Evolutionary conservation across 129 eudicot genomes (phyloP).

Genomic region (Arctium minus): DNA sequence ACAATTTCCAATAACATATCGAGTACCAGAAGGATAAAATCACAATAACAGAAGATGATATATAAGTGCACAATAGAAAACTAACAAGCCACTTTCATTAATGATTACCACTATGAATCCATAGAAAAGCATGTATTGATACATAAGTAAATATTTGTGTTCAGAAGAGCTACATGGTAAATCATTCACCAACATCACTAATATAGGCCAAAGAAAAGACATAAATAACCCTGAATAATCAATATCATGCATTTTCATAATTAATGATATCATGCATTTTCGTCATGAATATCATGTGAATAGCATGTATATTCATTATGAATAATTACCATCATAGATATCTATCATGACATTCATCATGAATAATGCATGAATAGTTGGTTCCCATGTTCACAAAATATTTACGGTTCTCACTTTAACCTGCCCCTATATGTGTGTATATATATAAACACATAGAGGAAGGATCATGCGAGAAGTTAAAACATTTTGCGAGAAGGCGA

Average conservation of each 20-base stretch:
- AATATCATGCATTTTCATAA: no score
- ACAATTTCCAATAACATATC: background rate
- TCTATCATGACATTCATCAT: background rate
- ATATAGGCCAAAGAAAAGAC: background rate
- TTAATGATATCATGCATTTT: no score
- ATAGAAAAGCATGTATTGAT: constrained; percentile 6
- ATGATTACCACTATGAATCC: background rate
- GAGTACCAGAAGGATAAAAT: background rate
- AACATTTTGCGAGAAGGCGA: no score
- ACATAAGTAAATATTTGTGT: background rate
- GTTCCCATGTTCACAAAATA: background rate
- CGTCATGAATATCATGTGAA: no score
- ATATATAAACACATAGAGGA: background rate
- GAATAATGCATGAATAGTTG: background rate
- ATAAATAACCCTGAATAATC: no score
- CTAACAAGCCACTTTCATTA: background rate
- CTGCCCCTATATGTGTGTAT: background rate
- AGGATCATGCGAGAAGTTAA: no score
- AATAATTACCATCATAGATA: background rate
- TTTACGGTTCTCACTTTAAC: no score
- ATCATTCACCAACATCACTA: no score
- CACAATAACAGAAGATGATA: background rate
- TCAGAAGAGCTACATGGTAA: background rate
- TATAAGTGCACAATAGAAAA: background rate
- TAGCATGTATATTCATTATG: no score